Conservation (phyloP, 345 rosid species). For the Gossypium turneri region DNA sequence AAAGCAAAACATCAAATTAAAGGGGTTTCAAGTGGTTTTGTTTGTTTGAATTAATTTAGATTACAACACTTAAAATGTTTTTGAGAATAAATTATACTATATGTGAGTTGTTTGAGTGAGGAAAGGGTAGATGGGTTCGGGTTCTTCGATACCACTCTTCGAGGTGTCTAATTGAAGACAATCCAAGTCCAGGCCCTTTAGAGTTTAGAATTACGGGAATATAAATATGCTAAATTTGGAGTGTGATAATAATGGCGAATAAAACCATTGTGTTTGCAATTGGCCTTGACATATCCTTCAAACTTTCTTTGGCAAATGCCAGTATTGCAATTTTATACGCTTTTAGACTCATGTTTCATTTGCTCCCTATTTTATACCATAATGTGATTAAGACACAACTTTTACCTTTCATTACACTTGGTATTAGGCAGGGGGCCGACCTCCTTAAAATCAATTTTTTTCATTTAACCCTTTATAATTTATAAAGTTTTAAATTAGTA, state of each 20-base stretch:
- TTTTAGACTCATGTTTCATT: no score
- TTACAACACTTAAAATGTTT: background rate
- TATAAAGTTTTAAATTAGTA: no score
- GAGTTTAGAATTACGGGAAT: background rate
- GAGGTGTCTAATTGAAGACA: constrained; percentile 24
- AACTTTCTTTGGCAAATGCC: no score
- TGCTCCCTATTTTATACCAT: no score
- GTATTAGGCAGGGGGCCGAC: no score
- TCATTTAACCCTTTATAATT: no score
- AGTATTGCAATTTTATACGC: no score
- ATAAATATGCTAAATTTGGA: background rate
- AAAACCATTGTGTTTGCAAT: background rate
- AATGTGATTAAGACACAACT: no score
- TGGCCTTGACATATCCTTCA: background rate
- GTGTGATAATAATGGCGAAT: background rate
- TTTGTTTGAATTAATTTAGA: constrained; percentile 2
- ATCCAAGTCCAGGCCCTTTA: background rate
- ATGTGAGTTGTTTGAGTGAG: background rate
- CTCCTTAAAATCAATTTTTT: no score
- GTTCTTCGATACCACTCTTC: constrained; percentile 25
- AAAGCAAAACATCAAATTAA: background rate
- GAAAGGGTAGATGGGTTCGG: constrained; percentile 18
- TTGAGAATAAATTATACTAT: constrained; percentile 16
- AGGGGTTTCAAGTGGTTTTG: background rate
- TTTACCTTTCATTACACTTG: no score